Percentiles rank a stretch among this genome's conserved stretches.
phyloP scores from a whole-genome alignment of 108 stramenopile species.

The Hondaea fermentalgiana region DNA sequence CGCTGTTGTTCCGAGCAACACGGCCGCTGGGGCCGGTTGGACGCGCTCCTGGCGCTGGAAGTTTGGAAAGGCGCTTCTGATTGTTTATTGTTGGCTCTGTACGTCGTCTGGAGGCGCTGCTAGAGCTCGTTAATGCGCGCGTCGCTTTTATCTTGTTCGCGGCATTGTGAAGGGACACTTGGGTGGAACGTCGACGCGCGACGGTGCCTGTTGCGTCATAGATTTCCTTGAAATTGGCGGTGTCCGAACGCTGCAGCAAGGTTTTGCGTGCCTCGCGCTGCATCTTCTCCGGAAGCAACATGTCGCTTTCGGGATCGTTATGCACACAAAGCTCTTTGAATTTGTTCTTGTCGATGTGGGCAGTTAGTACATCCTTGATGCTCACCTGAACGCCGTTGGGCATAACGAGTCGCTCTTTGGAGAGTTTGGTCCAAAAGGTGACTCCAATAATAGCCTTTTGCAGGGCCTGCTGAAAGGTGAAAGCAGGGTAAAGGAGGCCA shows the following conservation, averaged over 20 bases:
- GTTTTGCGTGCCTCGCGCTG: neutral
- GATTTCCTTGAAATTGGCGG: neutral
- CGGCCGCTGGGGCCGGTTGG: too few relatives aligned
- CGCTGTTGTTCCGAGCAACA: too few relatives aligned
- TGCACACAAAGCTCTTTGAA: conserved; percentile 8
- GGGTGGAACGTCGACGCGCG: neutral
- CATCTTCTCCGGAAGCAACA: neutral
- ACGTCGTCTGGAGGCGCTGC: too few relatives aligned
- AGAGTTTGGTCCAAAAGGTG: conserved; percentile 34
- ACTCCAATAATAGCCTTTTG: conserved; percentile 37
- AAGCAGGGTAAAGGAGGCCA: conserved; percentile 45
- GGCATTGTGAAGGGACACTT: too few relatives aligned
- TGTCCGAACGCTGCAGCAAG: neutral
- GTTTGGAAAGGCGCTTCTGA: too few relatives aligned
- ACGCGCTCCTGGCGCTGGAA: too few relatives aligned
- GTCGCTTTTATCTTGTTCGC: too few relatives aligned
- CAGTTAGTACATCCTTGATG: conserved; percentile 32
- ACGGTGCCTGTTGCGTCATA: neutral
- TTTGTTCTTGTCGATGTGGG: conserved; percentile 32
- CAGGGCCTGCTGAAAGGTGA: conserved; percentile 35
- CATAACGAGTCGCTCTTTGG: conserved; percentile 32
- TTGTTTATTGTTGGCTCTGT: too few relatives aligned
- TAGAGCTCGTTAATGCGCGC: too few relatives aligned
- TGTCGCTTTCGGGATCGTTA: neutral
- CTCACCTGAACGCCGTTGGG: conserved; percentile 32